Conservation (phyloP, 2,329 filamentous ascomycete species). For the Penicillium frequentans region DNA sequence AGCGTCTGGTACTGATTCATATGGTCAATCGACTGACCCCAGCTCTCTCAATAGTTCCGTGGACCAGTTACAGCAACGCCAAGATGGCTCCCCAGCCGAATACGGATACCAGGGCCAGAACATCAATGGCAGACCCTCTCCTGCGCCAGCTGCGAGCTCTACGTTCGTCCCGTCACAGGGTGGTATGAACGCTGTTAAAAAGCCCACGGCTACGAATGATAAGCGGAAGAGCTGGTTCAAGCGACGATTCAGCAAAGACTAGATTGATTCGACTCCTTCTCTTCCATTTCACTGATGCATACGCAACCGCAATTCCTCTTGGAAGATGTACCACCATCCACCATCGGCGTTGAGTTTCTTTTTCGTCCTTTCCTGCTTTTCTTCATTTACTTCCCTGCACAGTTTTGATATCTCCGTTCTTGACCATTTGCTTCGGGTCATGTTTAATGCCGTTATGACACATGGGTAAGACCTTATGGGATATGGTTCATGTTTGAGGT, state of each 20-base stretch:
- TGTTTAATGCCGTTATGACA: constrained; percentile 8
- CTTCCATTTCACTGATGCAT: not conserved
- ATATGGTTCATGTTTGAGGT: not conserved
- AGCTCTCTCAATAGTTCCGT: constrained; percentile 93
- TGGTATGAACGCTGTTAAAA: constrained; percentile 9
- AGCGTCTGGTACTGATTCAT: constrained; percentile 70
- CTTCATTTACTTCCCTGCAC: not conserved
- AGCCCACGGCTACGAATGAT: constrained; percentile 44
- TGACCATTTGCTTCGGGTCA: constrained; percentile 1
- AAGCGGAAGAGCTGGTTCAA: constrained; percentile 93
- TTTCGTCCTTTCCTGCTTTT: not conserved
- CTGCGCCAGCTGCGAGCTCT: constrained; percentile 10
- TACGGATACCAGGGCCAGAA: constrained; percentile 62
- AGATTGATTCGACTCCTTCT: not conserved
- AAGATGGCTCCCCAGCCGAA: constrained; percentile 46
- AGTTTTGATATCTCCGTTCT: not conserved
- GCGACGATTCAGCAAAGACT: constrained; percentile 68
- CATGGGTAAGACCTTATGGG: constrained; percentile 3
- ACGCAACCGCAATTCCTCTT: constrained; percentile 1
- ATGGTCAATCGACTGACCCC: constrained; percentile 81
- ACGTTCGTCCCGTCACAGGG: not conserved
- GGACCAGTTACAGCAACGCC: constrained; percentile 64
- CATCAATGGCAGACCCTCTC: constrained; percentile 30
- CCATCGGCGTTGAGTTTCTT: constrained; percentile 3
- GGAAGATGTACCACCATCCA: constrained; percentile 13